phyloP scores from a whole-genome alignment of 768 basidiomycete genomes.

The Hericium coralloides region DNA sequence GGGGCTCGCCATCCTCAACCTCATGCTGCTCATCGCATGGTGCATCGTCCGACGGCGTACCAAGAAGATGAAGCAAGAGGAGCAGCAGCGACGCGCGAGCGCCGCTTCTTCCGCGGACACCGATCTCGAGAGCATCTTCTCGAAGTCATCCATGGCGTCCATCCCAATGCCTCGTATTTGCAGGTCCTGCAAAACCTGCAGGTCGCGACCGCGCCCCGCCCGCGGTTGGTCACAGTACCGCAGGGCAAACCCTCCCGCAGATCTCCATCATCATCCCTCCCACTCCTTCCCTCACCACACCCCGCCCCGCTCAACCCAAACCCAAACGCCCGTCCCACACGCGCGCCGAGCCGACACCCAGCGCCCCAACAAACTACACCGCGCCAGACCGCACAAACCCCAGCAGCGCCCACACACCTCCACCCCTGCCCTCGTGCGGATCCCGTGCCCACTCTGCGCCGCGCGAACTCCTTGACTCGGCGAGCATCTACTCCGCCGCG shows the following conservation, averaged over 20 bases:
- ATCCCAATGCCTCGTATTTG: neutral
- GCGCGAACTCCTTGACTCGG: conserved; percentile 19
- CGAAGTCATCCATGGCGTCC: neutral
- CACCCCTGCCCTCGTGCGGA: neutral
- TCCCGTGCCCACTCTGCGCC: conserved; percentile 7
- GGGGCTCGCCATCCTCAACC: conserved; percentile 8
- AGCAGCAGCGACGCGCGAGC: conserved; percentile 5
- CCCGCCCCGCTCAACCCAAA: neutral
- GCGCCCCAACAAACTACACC: no score
- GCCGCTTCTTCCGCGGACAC: conserved; percentile 3
- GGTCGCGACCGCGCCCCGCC: neutral
- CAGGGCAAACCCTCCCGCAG: neutral
- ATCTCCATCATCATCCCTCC: neutral
- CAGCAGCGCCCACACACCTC: no score
- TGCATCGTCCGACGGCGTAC: neutral
- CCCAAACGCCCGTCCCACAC: no score
- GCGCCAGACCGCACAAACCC: no score
- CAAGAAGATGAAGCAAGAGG: conserved; percentile 7
- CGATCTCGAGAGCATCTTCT: neutral
- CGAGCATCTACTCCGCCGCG: conserved; percentile 28
- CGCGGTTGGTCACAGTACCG: neutral
- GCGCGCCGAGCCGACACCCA: no score
- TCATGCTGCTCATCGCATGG: conserved; percentile 6
- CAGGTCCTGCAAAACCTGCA: neutral
- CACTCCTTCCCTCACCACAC: conserved; percentile 3